A percentile compares a stretch with the other conserved stretches of the same genome.
phyloP scores from a whole-genome alignment of 106 monocot genomes.

The Xerophyta viscosa region DNA sequence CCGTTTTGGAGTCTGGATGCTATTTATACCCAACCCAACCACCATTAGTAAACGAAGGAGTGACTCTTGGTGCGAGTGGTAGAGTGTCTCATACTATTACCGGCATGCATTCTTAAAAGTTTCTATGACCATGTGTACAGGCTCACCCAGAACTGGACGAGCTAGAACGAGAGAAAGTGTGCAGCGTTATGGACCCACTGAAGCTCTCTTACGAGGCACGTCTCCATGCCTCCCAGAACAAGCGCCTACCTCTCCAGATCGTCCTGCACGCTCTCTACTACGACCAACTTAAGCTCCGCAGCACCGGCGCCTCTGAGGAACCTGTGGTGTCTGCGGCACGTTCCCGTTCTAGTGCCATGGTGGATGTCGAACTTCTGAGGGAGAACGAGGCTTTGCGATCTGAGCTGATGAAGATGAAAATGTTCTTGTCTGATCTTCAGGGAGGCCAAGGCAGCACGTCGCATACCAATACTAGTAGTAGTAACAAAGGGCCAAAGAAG shows the following conservation, averaged over 20 bases:
- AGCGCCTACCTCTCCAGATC: conserved; percentile 76
- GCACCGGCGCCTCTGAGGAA: conserved; percentile 9
- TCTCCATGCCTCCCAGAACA: conserved; percentile 87
- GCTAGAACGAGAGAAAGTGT: conserved; percentile 84
- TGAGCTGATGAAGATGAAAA: conserved; percentile 69
- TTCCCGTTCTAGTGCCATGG: neutral
- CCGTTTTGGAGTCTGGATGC: too few species aligned
- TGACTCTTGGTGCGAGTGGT: too few species aligned
- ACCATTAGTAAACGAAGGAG: too few species aligned
- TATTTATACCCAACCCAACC: too few species aligned
- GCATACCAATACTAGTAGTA: too few species aligned
- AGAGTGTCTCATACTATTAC: too few species aligned
- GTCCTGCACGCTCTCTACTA: conserved; percentile 77
- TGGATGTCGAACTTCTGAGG: conserved; percentile 35
- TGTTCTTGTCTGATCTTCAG: conserved; percentile 46
- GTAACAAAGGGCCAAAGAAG: conserved; percentile 30
- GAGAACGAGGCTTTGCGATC: conserved; percentile 70
- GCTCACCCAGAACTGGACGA: conserved; percentile 69
- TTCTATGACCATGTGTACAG: conserved; percentile 18
- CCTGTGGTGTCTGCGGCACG: neutral
- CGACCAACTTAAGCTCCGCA: conserved; percentile 80
- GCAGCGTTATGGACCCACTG: conserved; percentile 86
- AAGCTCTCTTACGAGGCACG: conserved; percentile 85
- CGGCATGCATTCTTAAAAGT: too few species aligned
- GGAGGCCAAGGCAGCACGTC: conserved; percentile 13